Conservation (phyloP, 768 basidiomycete species). For the Boletus fagicola region DNA sequence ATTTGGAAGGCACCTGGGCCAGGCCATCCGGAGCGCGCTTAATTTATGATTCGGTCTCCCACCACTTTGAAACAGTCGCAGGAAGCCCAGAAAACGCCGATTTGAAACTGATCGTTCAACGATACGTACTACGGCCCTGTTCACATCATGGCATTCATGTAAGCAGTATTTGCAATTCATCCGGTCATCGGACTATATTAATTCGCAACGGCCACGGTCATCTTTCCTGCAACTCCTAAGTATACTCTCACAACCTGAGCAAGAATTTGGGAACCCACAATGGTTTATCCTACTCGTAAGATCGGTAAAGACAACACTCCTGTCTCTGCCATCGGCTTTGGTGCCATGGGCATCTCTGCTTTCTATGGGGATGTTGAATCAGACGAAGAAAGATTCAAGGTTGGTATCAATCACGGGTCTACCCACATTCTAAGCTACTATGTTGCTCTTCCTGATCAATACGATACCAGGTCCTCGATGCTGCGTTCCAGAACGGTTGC, state of each 20-base stretch:
- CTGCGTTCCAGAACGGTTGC: slow-evolving; percentile 39
- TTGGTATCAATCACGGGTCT: slow-evolving; percentile 12
- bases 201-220: neutral
- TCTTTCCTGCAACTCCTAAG: neutral
- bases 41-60: too few relatives aligned
- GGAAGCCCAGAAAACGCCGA: too few relatives aligned
- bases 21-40: too few relatives aligned
- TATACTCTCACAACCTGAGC: neutral
- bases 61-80: too few relatives aligned
- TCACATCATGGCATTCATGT: too few relatives aligned
- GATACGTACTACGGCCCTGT: too few relatives aligned
- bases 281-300: slow-evolving; percentile 34
- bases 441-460: neutral
- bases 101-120: too few relatives aligned
- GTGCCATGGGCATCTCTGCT: slow-evolving; percentile 55
- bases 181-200: neutral
- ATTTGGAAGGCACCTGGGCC: too few relatives aligned
- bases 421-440: neutral
- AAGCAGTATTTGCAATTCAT: too few relatives aligned
- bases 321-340: slow-evolving; percentile 52
- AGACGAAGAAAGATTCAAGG: slow-evolving; percentile 63
- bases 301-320: slow-evolving; percentile 20
- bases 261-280: neutral
- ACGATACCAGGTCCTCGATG: slow-evolving; percentile 40
- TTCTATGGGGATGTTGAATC: slow-evolving; percentile 44